Evolutionary conservation across 768 basidiomycete species (phyloP).

Genomic region (Rhodosporidiobolus odoratus): DNA sequence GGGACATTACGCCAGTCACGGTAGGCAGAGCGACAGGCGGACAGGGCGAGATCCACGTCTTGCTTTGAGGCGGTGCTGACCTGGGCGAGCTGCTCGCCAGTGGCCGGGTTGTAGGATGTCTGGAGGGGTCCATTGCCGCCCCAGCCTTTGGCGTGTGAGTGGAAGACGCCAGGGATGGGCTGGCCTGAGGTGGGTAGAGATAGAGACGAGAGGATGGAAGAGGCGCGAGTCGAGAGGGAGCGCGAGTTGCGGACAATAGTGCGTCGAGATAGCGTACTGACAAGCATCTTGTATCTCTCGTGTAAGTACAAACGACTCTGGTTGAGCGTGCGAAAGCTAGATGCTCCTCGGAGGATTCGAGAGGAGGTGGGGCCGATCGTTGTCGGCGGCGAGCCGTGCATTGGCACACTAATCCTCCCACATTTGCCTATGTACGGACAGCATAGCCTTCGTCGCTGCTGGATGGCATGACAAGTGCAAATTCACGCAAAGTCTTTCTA

Average conservation of each 20-base stretch:
- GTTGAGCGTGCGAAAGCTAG: no score
- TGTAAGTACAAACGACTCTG: no score
- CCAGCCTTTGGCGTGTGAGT: constrained; percentile 9
- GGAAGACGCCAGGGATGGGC: constrained; percentile 19
- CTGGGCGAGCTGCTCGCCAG: constrained; percentile 70
- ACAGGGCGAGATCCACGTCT: constrained; percentile 66
- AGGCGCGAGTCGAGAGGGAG: constrained; percentile 1
- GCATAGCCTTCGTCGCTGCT: no score
- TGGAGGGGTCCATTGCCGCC: constrained; percentile 51
- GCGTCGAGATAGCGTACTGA: not conserved
- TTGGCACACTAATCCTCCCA: no score
- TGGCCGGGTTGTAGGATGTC: constrained; percentile 72
- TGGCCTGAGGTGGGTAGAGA: constrained; percentile 10
- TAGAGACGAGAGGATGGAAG: constrained; percentile 1
- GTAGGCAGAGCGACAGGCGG: constrained; percentile 69
- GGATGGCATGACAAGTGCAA: no score
- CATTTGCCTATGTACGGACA: no score
- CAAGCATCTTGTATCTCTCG: no score
- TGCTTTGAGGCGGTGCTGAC: constrained; percentile 58
- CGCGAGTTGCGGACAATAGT: not conserved
- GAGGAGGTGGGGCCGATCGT: no score
- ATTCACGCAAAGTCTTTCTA: no score
- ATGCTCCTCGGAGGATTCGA: no score
- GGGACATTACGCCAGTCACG: constrained; percentile 66
- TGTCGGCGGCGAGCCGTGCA: no score